Evolutionary conservation across 495 filamentous ascomycete genomes (phyloP).

Genomic region (Aspergillus haitiensis): DNA sequence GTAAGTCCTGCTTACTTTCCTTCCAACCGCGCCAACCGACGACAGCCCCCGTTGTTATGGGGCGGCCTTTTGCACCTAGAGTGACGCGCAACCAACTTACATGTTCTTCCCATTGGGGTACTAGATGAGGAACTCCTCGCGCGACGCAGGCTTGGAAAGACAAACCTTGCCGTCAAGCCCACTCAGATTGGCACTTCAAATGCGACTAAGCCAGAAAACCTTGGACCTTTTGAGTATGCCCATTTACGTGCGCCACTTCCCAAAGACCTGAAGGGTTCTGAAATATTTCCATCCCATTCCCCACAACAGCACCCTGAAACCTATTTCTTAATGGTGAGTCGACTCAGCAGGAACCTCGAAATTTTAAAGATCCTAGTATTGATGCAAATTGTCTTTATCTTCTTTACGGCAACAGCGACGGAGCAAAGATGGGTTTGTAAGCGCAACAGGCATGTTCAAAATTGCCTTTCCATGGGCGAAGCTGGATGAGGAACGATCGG

Average conservation of each 20-base stretch:
- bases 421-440: conserved; percentile 90
- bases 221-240: conserved; percentile 91
- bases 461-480: conserved; percentile 95
- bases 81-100: conserved; percentile 32
- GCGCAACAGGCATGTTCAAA: conserved; percentile 99
- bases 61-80: conserved; percentile 3
- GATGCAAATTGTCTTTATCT: background rate
- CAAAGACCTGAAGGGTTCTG: conserved; percentile 78
- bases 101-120: conserved; percentile 5
- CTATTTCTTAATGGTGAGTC: conserved; percentile 89
- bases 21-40: conserved; percentile 22
- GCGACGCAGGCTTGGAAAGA: conserved; percentile 87
- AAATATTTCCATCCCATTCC: conserved; percentile 75
- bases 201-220: conserved; percentile 65
- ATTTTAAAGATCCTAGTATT: conserved; percentile 8
- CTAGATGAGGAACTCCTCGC: conserved; percentile 79
- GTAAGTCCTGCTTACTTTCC: conserved; percentile 45
- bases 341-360: background rate
- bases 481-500: conserved; percentile 75
- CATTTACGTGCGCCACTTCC: conserved; percentile 90
- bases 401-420: conserved; percentile 59
- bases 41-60: conserved; percentile 13
- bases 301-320: conserved; percentile 67
- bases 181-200: conserved; percentile 62
- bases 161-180: conserved; percentile 79